Conservation (phyloP, 2,329 filamentous ascomycete species). For the Fusarium miscanthi region DNA sequence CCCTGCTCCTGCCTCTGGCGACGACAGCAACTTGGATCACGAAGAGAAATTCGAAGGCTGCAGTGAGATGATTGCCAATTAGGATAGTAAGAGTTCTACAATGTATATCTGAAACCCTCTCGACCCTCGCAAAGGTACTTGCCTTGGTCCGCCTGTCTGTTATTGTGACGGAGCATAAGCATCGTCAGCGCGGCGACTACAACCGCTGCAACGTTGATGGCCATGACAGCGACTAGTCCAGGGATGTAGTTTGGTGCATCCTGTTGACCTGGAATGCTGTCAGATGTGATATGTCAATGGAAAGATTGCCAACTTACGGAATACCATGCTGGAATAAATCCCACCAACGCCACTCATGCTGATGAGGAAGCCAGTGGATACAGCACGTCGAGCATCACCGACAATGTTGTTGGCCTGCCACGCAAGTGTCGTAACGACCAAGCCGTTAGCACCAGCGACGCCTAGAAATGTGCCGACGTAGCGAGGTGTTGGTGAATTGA, state of each 20-base stretch:
- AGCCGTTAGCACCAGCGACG: constrained; percentile 18
- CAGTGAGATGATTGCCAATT: fast-evolving
- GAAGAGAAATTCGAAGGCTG: neutral
- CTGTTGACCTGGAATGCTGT: neutral
- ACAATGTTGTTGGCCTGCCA: constrained; percentile 36
- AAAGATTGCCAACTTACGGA: neutral
- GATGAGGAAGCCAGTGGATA: constrained; percentile 27
- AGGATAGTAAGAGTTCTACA: fast-evolving
- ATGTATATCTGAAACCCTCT: constrained; percentile 23
- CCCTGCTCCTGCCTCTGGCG: fast-evolving
- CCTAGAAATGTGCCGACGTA: constrained; percentile 26
- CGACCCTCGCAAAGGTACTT: neutral
- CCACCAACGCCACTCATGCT: constrained; percentile 30
- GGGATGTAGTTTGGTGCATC: constrained; percentile 30
- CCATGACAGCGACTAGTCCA: constrained; percentile 24
- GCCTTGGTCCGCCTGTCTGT: neutral
- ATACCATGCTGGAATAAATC: constrained; percentile 33
- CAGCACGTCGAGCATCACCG: constrained; percentile 17
- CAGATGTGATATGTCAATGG: fast-evolving
- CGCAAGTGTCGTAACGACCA: constrained; percentile 12
- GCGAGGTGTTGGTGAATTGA: constrained; percentile 16
- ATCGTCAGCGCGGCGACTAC: constrained; percentile 12
- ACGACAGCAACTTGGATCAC: fast-evolving
- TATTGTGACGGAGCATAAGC: constrained; percentile 10
- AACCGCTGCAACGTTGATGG: constrained; percentile 17